Base-by-base conservation (phyloP, 805 yeast genomes). In the Wickerhamomyces hampshirensis region DNA sequence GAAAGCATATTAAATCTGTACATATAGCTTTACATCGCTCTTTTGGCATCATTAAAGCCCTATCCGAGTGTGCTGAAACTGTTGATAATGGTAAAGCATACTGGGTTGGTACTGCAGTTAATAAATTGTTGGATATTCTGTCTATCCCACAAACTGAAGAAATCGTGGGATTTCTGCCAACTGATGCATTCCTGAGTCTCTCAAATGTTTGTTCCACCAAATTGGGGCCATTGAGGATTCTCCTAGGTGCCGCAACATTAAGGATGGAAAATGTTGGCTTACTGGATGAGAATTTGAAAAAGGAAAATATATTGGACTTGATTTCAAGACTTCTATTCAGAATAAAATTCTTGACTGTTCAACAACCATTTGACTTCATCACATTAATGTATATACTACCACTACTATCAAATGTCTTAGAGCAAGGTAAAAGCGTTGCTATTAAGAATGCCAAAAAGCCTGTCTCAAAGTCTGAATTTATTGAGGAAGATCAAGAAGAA, bases 401-500 rank as follows among this genome's bases (percentile, higher is more conserved):
- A 1, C 61, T 91, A 43, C 59, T 91, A 32, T 73, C 77, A 12
- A 72, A 72, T 37, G 84, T 85, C 6, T 63, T 88, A 45, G 76
- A 77, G 37, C 73, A 69, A 31, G 93, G 94, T 40, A 80, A 77
- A 38, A 60, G 53, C 1, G 73, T 69, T 28, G 73, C 83, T 1
- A 50, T 73, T 35, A 71, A 65, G 43, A 75, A 73, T 48, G 65
- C 79, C 3, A 68, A 66, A 30, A 79, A 76, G 50, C 69, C 65
- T 3, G 58, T 63, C 8, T 64, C 70, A 1, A 80, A 78, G 21
- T 65, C 80, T 3, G 94, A 85, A 49, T 84, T 80, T 55, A 73
- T 73, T 21, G 91, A 86, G 37, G 95, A 85, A 56, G 86, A 80
- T 47, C 79, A 79, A n/a, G 88, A 84, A 53, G 96, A 89, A 58